Percentiles rank a stretch among this genome's conserved stretches.
Evolutionary conservation across 495 filamentous ascomycete species (phyloP).

Genomic region (Margaritispora aquatica): DNA sequence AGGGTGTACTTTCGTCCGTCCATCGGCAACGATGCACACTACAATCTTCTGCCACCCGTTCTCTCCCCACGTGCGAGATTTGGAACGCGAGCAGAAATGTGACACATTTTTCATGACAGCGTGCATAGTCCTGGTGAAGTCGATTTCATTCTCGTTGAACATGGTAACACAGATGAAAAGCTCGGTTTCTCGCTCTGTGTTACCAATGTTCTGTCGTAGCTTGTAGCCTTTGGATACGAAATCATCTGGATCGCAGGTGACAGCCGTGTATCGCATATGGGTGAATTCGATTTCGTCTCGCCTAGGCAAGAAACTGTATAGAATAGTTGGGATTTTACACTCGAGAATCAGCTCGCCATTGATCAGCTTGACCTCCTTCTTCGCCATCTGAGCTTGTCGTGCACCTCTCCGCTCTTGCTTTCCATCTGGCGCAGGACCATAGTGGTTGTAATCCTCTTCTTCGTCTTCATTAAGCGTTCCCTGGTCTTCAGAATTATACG

Average conservation of each 20-base stretch:
- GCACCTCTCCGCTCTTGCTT: constrained; percentile 81
- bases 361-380: constrained; percentile 91
- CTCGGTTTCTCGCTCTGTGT: constrained; percentile 87
- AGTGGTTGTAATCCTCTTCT: constrained; percentile 58
- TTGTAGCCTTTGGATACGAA: constrained; percentile 86
- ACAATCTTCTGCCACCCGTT: constrained; percentile 99
- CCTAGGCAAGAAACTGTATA: constrained; percentile 89
- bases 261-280: constrained; percentile 99
- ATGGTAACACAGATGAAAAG: constrained; percentile 97
- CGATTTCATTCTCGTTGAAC: constrained; percentile 98
- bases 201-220: constrained; percentile 88
- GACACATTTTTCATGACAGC: constrained; percentile 97
- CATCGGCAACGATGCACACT: constrained; percentile 92
- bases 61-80: constrained; percentile 93
- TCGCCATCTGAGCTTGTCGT: constrained; percentile 79
- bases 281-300: constrained; percentile 95
- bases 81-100: constrained; percentile 89
- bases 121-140: constrained; percentile 97
- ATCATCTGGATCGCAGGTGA: constrained; percentile 96
- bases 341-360: constrained; percentile 97
- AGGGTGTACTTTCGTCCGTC: constrained; percentile 88
- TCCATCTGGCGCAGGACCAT: constrained; percentile 80
- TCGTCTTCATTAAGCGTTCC: constrained; percentile 29
- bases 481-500: constrained; percentile 51
- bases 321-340: constrained; percentile 97